Evolutionary conservation across 129 eudicot genomes (phyloP).

Genomic region (sunflower (Helianthus annuus)): HanXRQr2.0-SUNRISE NC_035449.2:162979677-162980176

Average conservation of each 20-base stretch:
- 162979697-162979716: background rate
- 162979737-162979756: slow-evolving; percentile 5
- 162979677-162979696: slow-evolving; percentile 1
- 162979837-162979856: too few relatives aligned
- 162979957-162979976: background rate
- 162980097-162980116: too few relatives aligned
- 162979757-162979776: background rate
- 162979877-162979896: slow-evolving; percentile 25
- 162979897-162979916: background rate
- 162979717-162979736: slow-evolving; percentile 20
- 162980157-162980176: background rate
- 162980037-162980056: background rate
- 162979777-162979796: slow-evolving; percentile 16
- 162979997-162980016: background rate
- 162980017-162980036: slow-evolving; percentile 9
- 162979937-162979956: slow-evolving; percentile 1
- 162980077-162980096: background rate
- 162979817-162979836: too few relatives aligned
- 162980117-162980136: background rate
- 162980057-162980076: slow-evolving; percentile 13
- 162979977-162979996: background rate
- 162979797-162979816: background rate
- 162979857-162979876: slow-evolving; percentile 11
- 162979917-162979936: slow-evolving; percentile 12
- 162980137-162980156: background rate